phyloP scores from a whole-genome alignment of 768 basidiomycete species.

The Sporobolomyces phaffii region DNA sequence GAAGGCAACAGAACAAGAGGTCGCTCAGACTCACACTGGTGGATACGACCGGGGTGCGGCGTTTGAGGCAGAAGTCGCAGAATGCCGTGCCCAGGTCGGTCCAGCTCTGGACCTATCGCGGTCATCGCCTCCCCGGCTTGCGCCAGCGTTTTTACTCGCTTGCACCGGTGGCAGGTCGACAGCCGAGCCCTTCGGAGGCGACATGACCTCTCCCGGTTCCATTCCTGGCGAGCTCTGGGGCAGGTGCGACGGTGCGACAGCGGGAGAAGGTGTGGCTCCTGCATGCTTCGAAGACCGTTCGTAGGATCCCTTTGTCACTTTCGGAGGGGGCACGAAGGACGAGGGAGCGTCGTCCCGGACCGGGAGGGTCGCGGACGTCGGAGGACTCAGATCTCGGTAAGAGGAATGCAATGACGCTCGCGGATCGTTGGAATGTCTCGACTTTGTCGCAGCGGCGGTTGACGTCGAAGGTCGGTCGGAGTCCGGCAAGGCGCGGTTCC shows the following conservation, averaged over 20 bases:
- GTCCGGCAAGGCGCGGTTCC: neutral
- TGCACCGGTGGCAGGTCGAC: neutral
- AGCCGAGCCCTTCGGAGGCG: neutral
- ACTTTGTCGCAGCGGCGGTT: neutral
- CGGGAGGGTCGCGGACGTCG: neutral
- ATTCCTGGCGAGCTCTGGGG: neutral
- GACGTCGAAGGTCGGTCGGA: neutral
- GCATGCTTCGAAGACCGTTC: neutral
- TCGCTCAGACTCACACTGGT: neutral
- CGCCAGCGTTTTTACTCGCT: neutral
- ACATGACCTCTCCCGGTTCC: neutral
- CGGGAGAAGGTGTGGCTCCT: neutral
- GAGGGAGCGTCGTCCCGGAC: neutral
- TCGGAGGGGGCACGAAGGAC: neutral
- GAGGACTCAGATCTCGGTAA: neutral
- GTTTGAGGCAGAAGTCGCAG: too few relatives aligned
- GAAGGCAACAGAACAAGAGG: too few relatives aligned
- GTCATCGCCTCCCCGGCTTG: neutral
- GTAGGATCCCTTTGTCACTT: constrained; percentile 12
- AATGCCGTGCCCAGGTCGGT: too few relatives aligned
- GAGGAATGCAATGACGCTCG: neutral
- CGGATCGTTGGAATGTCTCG: neutral
- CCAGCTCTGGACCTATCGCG: neutral
- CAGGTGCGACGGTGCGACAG: neutral
- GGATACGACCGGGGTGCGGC: too few relatives aligned